These are phyloP conservation scores for Wickerhamomyces ciferrii DNA, from an alignment of 805 yeast species.

Conservation along the genomic window DNA sequence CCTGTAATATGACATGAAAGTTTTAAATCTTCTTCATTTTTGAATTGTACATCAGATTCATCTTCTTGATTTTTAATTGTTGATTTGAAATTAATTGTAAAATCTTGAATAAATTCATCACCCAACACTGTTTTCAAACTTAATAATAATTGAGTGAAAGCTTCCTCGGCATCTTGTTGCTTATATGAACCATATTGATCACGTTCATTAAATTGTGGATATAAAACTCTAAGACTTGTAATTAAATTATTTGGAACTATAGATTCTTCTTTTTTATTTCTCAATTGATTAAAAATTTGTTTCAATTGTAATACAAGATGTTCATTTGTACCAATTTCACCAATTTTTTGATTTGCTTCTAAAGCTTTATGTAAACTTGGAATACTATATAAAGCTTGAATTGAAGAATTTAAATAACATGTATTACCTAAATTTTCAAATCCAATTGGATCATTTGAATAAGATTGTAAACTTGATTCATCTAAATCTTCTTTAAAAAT, in stretches of 20 bases:
- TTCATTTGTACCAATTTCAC: constrained; percentile 28
- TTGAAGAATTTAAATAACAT: constrained; percentile 84
- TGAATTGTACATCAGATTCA: constrained; percentile 41
- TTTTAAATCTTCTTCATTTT: constrained; percentile 60
- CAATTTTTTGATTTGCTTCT: constrained; percentile 37
- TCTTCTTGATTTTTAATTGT: constrained; percentile 57
- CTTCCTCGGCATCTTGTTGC: constrained; percentile 99
- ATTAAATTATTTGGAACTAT: constrained; percentile 69
- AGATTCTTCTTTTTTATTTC: constrained; percentile 34
- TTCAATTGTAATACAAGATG: constrained; percentile 44
- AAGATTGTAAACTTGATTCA: constrained; percentile 30
- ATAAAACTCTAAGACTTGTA: constrained; percentile 54
- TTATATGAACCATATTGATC: constrained; percentile 67
- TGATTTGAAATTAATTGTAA: constrained; percentile 62
- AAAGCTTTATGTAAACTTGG: constrained; percentile 65
- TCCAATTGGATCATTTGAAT: constrained; percentile 67
- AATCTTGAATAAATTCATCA: constrained; percentile 46
- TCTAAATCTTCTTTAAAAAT: constrained; percentile 69
- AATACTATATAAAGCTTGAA: constrained; percentile 82
- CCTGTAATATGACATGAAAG: constrained; percentile 86
- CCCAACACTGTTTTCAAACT: constrained; percentile 44
- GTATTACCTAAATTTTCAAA: constrained; percentile 94
- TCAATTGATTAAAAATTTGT: constrained; percentile 35
- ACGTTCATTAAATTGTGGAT: constrained; percentile 88
- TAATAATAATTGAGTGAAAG: constrained; percentile 72